Base-by-base conservation (phyloP, 2,329 filamentous ascomycete genomes). In the Cladorrhinum sp. region DNA sequence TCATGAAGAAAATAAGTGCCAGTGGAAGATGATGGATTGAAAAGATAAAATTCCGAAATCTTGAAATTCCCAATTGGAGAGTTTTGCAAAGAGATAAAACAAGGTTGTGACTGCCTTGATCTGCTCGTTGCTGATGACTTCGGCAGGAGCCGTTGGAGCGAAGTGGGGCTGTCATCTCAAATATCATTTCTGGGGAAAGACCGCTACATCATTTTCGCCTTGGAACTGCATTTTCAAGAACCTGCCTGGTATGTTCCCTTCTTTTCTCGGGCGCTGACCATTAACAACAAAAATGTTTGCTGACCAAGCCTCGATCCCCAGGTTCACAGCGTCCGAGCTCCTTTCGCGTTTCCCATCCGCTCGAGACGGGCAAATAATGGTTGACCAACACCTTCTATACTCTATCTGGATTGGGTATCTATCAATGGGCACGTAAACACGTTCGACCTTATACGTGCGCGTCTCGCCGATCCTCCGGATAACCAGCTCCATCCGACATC, bases 81-180 rank as follows among this genome's bases (percentile, higher is more conserved):
- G 12, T 36, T 36, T 36, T 36, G 33, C 33, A 10, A 36, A 16
- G n/a, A 36, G 33, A 10, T 28, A 36, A 12, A 36, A 36, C 7
- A 16, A 36, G 33, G 12, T 36, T 3, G 33, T 16, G 33, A 16
- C 26, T 30, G 26, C 26, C 26, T 4, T 30, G 26, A 30, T 30
- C 10, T 30, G 26, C 4, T 30, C 26, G 26, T 4, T 30, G 12
- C 2, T 1, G 18, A 24, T 7, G 1, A 51, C 14, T 58, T 73
- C 1, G 26, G 54, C 10, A 42, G 51, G 7, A 53, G 48, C 12
- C 64, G 74, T 6, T 68, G 69, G 51, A 42, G 23, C 1, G 63
- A 70, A 16, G 33, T 36, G 33, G 33, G 33, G 33, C 14, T 10
- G 26, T 10, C 5, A 30, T 30, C 4, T 30, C 26, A 30, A 4